phyloP scores from a whole-genome alignment of 306 rosid genomes.

The Begonia fuchsioides region DNA sequence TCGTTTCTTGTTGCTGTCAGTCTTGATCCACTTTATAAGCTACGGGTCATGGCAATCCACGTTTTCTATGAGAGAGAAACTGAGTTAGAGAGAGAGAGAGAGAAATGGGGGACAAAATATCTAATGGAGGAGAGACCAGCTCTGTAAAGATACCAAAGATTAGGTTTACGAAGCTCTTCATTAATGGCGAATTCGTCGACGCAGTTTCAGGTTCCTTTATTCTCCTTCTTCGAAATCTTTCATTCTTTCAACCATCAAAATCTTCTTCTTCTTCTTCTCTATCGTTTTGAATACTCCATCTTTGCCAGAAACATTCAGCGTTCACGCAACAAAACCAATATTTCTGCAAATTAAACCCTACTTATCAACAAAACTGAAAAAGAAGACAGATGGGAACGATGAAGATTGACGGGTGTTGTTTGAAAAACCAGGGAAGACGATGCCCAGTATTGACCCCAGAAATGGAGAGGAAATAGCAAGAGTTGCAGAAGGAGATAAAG shows the following conservation, averaged over 20 bases:
- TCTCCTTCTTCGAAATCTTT: neutral
- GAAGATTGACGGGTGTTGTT: neutral
- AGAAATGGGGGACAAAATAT: constrained; percentile 24
- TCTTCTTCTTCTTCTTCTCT: no score
- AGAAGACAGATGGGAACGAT: no score
- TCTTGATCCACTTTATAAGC: no score
- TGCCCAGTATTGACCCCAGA: constrained; percentile 74
- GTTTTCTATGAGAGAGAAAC: neutral
- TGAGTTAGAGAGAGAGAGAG: neutral
- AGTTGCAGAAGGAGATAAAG: constrained; percentile 45
- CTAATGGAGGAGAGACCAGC: constrained; percentile 8
- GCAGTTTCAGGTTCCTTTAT: constrained; percentile 49
- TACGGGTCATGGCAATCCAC: no score
- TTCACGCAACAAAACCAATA: neutral
- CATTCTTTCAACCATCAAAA: no score
- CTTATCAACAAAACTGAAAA: neutral
- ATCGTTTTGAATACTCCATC: no score
- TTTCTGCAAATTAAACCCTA: neutral
- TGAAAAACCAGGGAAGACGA: constrained; percentile 40
- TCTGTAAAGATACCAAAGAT: constrained; percentile 31
- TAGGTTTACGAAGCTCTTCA: constrained; percentile 84
- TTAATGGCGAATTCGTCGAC: constrained; percentile 69
- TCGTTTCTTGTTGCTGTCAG: no score
- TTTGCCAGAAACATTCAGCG: no score
- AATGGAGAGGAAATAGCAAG: constrained; percentile 32